These are phyloP conservation scores for Aspergillus egyptiacus DNA, from an alignment of 495 filamentous ascomycete genomes.

Conservation along the genomic window DNA sequence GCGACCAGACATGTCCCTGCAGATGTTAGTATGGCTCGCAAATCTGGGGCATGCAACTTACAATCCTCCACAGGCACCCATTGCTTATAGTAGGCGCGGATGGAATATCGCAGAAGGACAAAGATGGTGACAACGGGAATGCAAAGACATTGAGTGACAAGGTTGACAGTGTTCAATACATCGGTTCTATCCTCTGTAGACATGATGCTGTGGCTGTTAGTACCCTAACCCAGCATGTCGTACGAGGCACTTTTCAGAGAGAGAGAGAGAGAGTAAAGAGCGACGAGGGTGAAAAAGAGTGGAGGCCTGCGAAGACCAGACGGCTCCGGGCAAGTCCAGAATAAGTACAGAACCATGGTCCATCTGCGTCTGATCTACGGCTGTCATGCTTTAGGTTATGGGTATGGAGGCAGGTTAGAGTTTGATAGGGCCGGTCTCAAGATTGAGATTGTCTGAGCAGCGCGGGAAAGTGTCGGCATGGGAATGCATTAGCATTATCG, in stretches of 20 bases:
- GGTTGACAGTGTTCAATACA: slow-evolving; percentile 34
- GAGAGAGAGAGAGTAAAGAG: neutral
- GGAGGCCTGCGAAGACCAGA: neutral
- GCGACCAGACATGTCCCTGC: slow-evolving; percentile 29
- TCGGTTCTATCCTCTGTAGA: slow-evolving; percentile 26
- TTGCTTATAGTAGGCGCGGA: slow-evolving; percentile 34
- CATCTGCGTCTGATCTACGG: neutral
- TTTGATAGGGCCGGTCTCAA: too few species aligned
- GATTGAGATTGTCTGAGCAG: too few species aligned
- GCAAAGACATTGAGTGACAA: slow-evolving; percentile 42
- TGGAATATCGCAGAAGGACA: slow-evolving; percentile 32
- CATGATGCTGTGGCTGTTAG: slow-evolving; percentile 23
- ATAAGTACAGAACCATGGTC: neutral
- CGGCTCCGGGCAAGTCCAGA: neutral
- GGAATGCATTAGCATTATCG: too few species aligned
- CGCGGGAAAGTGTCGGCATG: too few species aligned
- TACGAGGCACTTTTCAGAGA: neutral
- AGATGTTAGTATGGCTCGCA: slow-evolving; percentile 9
- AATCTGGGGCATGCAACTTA: slow-evolving; percentile 15
- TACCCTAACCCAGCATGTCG: slow-evolving; percentile 8
- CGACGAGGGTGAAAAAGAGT: slow-evolving; percentile 3
- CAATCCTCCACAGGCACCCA: slow-evolving; percentile 37
- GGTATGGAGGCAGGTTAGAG: too few species aligned
- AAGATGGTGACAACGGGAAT: slow-evolving; percentile 37
- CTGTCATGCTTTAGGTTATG: too few species aligned